phyloP scores from a whole-genome alignment of 225 moss, liverwort and hornwort species.

The Sphagnum contortum region DNA sequence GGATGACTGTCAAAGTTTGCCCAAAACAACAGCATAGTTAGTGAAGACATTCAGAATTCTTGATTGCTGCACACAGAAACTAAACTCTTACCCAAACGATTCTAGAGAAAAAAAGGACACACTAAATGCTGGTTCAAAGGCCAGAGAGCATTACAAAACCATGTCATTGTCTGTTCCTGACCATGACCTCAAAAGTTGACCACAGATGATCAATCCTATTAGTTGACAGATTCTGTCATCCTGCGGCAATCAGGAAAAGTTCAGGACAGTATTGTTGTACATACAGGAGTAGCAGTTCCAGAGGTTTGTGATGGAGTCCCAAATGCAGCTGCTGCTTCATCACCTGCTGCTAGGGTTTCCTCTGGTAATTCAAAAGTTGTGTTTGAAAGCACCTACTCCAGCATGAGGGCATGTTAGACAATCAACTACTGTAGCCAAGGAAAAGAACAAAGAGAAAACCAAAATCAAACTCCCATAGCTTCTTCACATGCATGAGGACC shows the following conservation, averaged over 20 bases:
- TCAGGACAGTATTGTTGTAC: background rate
- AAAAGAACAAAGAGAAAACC: background rate
- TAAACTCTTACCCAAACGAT: background rate
- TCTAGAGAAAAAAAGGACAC: too few relatives aligned
- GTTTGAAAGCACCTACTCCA: slow-evolving; percentile 69
- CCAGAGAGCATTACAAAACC: too few relatives aligned
- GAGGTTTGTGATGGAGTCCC: slow-evolving; percentile 72
- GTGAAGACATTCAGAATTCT: background rate
- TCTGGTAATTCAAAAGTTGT: slow-evolving; percentile 91
- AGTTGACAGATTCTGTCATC: too few relatives aligned
- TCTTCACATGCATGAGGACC: too few relatives aligned
- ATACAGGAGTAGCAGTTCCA: slow-evolving; percentile 58
- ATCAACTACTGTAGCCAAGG: background rate
- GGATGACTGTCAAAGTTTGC: slow-evolving; percentile 13
- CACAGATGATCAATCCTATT: too few relatives aligned
- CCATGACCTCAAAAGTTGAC: too few relatives aligned
- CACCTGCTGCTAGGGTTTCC: slow-evolving; percentile 89
- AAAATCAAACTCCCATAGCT: too few relatives aligned
- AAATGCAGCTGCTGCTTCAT: slow-evolving; percentile 76
- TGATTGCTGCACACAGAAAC: background rate
- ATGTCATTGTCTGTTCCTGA: too few relatives aligned
- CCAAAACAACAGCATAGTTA: background rate
- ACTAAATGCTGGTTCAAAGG: too few relatives aligned
- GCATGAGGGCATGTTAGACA: background rate
- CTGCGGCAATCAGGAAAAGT: too few relatives aligned